phyloP scores from a whole-genome alignment of 768 basidiomycete species.

The Leccinum uliginosum region DNA sequence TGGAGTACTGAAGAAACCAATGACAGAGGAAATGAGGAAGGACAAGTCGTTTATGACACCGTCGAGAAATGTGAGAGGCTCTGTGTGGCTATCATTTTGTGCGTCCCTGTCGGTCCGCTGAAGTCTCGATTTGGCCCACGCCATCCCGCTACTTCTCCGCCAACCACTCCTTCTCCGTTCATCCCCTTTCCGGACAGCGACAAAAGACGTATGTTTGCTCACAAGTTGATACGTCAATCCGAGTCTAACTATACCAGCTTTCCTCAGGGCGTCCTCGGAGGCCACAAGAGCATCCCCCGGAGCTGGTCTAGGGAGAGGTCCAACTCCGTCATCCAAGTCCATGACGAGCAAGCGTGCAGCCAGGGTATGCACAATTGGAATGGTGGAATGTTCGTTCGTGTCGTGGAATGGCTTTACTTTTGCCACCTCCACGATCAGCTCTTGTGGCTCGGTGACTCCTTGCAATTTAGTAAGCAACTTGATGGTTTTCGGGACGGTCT shows the following conservation, averaged over 20 bases:
- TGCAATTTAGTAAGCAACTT: conserved; percentile 27
- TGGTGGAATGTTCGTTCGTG: conserved; percentile 9
- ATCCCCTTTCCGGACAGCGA: conserved; percentile 43
- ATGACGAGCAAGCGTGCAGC: conserved; percentile 53
- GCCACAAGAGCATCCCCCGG: conserved; percentile 20
- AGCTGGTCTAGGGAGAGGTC: conserved; percentile 31
- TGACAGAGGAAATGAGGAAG: conserved; percentile 14
- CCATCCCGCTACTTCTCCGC: background rate
- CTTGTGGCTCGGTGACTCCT: conserved; percentile 15
- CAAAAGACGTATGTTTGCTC: conserved; percentile 51
- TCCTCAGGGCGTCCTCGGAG: conserved; percentile 34
- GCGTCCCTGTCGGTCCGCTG: background rate
- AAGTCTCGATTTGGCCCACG: conserved; percentile 20
- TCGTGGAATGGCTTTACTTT: conserved; percentile 25
- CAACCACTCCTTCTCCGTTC: conserved; percentile 12
- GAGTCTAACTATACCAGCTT: conserved; percentile 45
- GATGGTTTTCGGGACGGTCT: conserved; percentile 24
- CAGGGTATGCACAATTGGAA: conserved; percentile 46
- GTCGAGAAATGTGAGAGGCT: conserved; percentile 13
- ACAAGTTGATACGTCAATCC: conserved; percentile 50
- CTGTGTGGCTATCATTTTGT: background rate
- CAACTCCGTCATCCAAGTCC: conserved; percentile 39
- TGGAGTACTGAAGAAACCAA: conserved; percentile 9
- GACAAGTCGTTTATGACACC: conserved; percentile 15
- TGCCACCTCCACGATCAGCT: conserved; percentile 19